phyloP scores from a whole-genome alignment of 179 eudicot species.

The Vitellaria paradoxa region DNA sequence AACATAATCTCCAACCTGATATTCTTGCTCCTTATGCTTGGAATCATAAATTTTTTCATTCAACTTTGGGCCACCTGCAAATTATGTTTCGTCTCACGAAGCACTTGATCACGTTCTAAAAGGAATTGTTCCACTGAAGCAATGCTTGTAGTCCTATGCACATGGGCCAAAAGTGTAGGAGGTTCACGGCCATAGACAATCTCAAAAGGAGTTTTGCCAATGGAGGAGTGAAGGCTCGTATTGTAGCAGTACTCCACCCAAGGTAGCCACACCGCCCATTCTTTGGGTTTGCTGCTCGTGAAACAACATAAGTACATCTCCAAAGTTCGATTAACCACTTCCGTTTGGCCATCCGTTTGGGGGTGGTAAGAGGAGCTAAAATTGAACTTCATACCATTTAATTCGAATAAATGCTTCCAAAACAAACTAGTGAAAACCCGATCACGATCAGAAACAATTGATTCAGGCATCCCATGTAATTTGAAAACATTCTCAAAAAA shows the following conservation, averaged over 20 bases:
- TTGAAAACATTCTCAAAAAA: neutral
- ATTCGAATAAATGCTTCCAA: neutral
- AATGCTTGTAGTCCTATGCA: neutral
- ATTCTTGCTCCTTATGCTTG: neutral
- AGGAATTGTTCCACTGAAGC: neutral
- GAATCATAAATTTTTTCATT: neutral
- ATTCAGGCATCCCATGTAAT: neutral
- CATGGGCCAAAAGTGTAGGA: neutral
- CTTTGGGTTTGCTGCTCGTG: neutral
- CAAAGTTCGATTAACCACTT: neutral
- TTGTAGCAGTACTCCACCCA: neutral
- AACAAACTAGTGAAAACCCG: neutral
- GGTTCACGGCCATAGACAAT: neutral
- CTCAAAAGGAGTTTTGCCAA: neutral
- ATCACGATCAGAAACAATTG: neutral
- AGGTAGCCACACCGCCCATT: neutral
- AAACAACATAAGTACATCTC: neutral
- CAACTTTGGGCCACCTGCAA: neutral
- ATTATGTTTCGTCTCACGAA: neutral
- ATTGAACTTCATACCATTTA: neutral
- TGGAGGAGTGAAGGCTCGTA: neutral
- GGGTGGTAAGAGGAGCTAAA: neutral
- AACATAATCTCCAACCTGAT: neutral
- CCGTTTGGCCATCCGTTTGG: neutral
- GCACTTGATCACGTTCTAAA: neutral